Evolutionary conservation across 768 basidiomycete genomes (phyloP).

Genomic region (Termitomyces titanicus): DNA sequence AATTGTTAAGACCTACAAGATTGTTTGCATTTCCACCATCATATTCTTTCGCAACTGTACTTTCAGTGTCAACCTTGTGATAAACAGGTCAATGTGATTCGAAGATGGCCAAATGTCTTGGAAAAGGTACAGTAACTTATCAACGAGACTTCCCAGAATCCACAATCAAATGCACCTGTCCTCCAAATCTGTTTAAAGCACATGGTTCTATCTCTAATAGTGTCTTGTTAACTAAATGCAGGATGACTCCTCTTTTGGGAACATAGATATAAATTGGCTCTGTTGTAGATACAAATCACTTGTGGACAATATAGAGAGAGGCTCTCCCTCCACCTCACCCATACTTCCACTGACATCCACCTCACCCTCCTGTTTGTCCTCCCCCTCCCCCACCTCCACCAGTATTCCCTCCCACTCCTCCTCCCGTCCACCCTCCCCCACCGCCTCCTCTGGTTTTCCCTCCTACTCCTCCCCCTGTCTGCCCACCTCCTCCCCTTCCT

Average conservation of each 20-base stretch:
- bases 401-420: neutral
- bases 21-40: too few species aligned
- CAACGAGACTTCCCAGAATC: neutral
- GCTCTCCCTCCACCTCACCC: neutral
- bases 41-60: too few species aligned
- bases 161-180: neutral
- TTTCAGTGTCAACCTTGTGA: too few species aligned
- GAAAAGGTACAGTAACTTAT: too few species aligned
- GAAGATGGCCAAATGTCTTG: neutral
- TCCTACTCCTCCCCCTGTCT: neutral
- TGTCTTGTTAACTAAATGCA: constrained; percentile 1
- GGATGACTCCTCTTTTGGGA: constrained; percentile 3
- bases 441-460: neutral
- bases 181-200: neutral
- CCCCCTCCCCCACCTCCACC: neutral
- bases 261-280: neutral
- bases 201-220: neutral
- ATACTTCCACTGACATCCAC: neutral
- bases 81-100: neutral
- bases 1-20: too few species aligned
- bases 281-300: neutral
- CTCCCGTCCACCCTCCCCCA: neutral
- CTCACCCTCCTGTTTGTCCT: neutral
- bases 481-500: neutral
- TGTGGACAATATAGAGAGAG: neutral